Evolutionary conservation across 2,329 filamentous ascomycete species (phyloP), one percentile per base, ranked within the genome.

Genomic region (Aspergillus caelatus): DNA sequence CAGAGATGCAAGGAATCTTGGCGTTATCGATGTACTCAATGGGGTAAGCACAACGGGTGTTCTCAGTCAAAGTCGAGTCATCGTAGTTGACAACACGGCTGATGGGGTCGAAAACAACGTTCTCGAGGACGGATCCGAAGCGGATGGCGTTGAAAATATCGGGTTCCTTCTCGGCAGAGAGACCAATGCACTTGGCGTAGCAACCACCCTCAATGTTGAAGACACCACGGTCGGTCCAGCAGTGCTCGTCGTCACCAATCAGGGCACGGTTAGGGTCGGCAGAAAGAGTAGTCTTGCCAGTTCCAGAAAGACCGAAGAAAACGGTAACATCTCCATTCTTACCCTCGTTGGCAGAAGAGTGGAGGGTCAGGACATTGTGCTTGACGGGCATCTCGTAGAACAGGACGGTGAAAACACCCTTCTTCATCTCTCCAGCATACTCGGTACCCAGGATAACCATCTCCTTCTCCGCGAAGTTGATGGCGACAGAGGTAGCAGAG

Each of bases 311-410:
- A 80, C 95, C 95, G 83, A 99, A 99, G 91, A 99, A 99, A 73
- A 99, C 92, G 16, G 95, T 98, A 63, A 99, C 95, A 77, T 99
- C 95, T 70, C 95, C 95, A 68, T 92, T 83, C 85, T 91, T 87
- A 74, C 95, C 95, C 88, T 99, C 92, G 83, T 99, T 99, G 77
- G 95, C 95, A 10, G 95, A 99, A 19, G 95, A 99, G 87, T 99
- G 95, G 61, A 99, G 90, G 46, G 95, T 99, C 71, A 99, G 85
- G 74, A 99, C 94, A 81, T 98, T 96, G 88, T 99, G 95, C 89
- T 97, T 97, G 78, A 99, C 92, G 66, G 95, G 95, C 94, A 98
- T 99, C 86, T 99, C 95, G 86, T 98, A 99, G 88, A 97, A 99
- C 79, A 99, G 89, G 57, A 99, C 93, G 55, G 95, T 99, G 87